These are phyloP conservation scores for Populus hybrid DNA, from an alignment of 441 rosid species.

Conservation along the genomic window DNA sequence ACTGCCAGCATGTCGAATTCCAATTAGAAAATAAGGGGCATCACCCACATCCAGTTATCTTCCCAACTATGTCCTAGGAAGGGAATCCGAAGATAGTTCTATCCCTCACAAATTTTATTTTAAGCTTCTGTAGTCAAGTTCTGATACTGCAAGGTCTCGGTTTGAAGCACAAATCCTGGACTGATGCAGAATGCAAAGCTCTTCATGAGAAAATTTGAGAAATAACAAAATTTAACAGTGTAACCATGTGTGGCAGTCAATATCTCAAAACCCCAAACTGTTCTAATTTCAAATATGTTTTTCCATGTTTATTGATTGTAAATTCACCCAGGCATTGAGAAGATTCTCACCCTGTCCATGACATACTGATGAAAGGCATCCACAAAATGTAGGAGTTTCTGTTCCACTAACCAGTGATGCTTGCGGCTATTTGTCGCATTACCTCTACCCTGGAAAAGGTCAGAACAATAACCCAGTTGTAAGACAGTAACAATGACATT, in stretches of 20 bases:
- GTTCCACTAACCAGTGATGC: constrained; percentile 89
- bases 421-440: constrained; percentile 49
- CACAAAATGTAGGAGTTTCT: constrained; percentile 96
- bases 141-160: neutral
- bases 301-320: neutral
- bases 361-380: constrained; percentile 99
- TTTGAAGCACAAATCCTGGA: neutral
- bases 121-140: neutral
- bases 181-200: neutral
- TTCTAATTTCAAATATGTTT: neutral
- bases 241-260: neutral
- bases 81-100: neutral
- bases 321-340: constrained; percentile 7
- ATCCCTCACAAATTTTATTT: neutral
- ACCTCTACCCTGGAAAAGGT: constrained; percentile 62
- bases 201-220: neutral
- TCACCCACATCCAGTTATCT: neutral
- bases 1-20: neutral
- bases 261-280: neutral
- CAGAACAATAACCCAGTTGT: constrained; percentile 11
- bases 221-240: neutral
- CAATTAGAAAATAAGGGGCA: neutral
- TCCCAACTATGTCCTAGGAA: neutral
- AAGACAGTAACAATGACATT: neutral
- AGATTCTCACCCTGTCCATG: constrained; percentile 87